phyloP scores from a whole-genome alignment of 768 basidiomycete species.

The Boletus bicolor region DNA sequence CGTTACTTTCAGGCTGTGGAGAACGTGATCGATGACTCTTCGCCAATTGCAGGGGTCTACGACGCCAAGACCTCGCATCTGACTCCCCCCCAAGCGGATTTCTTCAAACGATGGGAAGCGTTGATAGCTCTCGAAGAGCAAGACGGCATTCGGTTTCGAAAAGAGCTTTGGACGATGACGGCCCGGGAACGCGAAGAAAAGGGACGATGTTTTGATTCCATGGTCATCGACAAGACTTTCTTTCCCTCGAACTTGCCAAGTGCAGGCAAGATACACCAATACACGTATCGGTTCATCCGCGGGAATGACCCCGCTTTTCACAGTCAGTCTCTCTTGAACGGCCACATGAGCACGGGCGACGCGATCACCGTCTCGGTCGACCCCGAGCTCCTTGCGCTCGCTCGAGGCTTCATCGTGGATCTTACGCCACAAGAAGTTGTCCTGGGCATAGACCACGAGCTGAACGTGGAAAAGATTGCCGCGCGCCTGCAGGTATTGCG shows the following conservation, averaged over 20 bases:
- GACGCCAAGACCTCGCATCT: conserved; percentile 79
- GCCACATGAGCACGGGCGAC: conserved; percentile 77
- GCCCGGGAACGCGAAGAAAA: conserved; percentile 74
- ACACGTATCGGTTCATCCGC: conserved; percentile 71
- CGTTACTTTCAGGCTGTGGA: conserved; percentile 58
- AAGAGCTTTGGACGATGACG: conserved; percentile 91
- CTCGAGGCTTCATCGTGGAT: conserved; percentile 78
- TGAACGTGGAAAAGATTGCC: conserved; percentile 51
- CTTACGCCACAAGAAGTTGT: conserved; percentile 62
- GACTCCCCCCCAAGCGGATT: conserved; percentile 57
- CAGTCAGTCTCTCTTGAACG: conserved; percentile 53
- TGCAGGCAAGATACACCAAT: conserved; percentile 66
- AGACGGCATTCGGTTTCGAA: conserved; percentile 78
- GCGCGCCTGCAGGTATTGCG: conserved; percentile 33
- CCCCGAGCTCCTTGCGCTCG: conserved; percentile 79
- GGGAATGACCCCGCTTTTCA: conserved; percentile 15
- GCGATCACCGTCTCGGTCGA: conserved; percentile 85
- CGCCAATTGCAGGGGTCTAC: conserved; percentile 66
- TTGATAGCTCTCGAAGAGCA: conserved; percentile 85
- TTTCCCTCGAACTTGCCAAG: conserved; percentile 16
- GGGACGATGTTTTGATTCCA: conserved; percentile 81
- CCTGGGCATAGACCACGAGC: conserved; percentile 78
- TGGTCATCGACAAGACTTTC: conserved; percentile 60
- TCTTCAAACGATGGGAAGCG: conserved; percentile 90
- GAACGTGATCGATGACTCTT: conserved; percentile 47